Evolutionary conservation across 2,329 filamentous ascomycete genomes (phyloP).

Genomic region (Fusarium nanum): DNA sequence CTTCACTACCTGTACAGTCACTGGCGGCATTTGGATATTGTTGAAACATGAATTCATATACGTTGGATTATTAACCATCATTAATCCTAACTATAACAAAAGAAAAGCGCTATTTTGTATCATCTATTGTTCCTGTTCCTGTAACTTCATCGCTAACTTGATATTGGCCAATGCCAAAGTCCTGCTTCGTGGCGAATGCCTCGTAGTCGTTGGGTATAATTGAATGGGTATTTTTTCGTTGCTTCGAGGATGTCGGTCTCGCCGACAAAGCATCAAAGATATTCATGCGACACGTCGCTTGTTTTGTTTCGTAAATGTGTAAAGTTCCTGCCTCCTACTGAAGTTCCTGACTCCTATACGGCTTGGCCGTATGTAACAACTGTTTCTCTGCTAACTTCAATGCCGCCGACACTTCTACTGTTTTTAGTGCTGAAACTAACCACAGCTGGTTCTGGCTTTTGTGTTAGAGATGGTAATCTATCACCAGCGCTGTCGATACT

Average conservation of each 20-base stretch:
- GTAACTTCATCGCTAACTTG: neutral
- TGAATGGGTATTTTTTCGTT: neutral
- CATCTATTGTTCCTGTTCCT: neutral
- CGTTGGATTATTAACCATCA: neutral
- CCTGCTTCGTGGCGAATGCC: neutral
- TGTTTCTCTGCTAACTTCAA: constrained; percentile 45
- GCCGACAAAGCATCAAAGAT: constrained; percentile 4
- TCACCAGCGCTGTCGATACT: constrained; percentile 41
- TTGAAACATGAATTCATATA: constrained; percentile 10
- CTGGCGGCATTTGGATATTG: neutral
- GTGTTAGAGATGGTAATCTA: constrained; percentile 12
- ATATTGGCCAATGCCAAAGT: neutral
- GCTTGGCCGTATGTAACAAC: constrained; percentile 38
- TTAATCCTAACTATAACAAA: neutral
- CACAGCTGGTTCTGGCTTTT: constrained; percentile 33
- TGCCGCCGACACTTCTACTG: constrained; percentile 30
- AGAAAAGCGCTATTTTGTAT: neutral
- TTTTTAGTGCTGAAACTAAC: constrained; percentile 38
- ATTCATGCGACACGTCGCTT: constrained; percentile 18
- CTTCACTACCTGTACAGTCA: neutral
- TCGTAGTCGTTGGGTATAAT: neutral
- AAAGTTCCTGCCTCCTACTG: neutral
- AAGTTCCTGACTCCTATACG: neutral
- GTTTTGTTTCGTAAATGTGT: neutral
- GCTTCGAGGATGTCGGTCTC: constrained; percentile 2